Evolutionary conservation across 106 monocot genomes (phyloP), one percentile per base, ranked within the genome.

Genomic region (Agapanthus africanus): DNA sequence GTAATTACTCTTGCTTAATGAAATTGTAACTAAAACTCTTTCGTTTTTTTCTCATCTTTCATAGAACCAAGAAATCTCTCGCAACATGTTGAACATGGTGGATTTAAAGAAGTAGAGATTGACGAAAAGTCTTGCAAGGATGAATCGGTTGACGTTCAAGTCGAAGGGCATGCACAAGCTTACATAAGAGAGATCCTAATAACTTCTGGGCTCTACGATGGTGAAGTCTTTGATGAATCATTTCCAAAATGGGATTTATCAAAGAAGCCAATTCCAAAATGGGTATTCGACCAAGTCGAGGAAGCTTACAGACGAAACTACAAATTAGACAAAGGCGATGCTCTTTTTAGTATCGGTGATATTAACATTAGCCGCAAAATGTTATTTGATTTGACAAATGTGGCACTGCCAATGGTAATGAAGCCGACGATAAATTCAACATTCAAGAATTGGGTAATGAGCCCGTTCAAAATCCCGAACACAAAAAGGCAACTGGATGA

Each of bases 281-380:
- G 76, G 77, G 84, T 93, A n/a, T 91, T 80, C 66, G 82, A 84
- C 19, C 60, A 80, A 86, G 66, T 87, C 3, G 87, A 91, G 66
- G 75, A 83, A 65, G 71, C 51, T 40, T 83, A 64, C 37, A 36
- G 11, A 31, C 42, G 41, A 26, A 23, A 11, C 49, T 68, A 42
- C 7, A n/a, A n/a, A n/a, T n/a, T n/a, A n/a, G n/a, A n/a, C n/a
- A n/a, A n/a, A n/a, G n/a, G n/a, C n/a, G n/a, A n/a, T n/a, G n/a
- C n/a, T n/a, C n/a, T n/a, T n/a, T n/a, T n/a, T n/a, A n/a, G n/a
- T n/a, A n/a, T n/a, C n/a, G n/a, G n/a, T n/a, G 63, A 76, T 23
- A 62, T 50, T 10, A 23, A 46, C 16, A 13, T 80, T 22, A 68
- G 63, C 37, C 77, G 66, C 69, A 79, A 73, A 46, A 62, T 93